phyloP scores from a whole-genome alignment of 306 rosid species.

The Phaseolus lunatus region DNA sequence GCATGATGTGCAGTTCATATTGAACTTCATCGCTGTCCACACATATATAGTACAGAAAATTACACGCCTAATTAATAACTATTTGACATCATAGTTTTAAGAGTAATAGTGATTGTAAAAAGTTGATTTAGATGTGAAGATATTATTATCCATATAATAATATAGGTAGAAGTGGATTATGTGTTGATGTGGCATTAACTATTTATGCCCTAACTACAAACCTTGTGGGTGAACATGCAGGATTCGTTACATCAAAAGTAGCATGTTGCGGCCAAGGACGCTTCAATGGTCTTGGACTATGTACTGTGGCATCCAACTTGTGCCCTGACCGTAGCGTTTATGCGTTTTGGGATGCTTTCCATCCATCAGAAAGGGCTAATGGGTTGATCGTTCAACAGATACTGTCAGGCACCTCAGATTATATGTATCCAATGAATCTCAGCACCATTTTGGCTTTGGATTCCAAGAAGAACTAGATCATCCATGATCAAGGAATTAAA shows the following conservation, averaged over 20 bases:
- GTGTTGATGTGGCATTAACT: not conserved
- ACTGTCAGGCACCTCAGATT: conserved; percentile 55
- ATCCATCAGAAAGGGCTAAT: conserved; percentile 75
- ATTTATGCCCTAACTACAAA: not conserved
- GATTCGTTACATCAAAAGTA: conserved; percentile 67
- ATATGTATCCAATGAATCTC: conserved; percentile 88
- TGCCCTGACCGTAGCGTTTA: conserved; percentile 66
- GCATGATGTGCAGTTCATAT: too few species aligned
- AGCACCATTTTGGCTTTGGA: conserved; percentile 77
- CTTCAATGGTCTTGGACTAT: conserved; percentile 70
- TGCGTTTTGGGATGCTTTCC: conserved; percentile 90
- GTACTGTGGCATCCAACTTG: conserved; percentile 65
- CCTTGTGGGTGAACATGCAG: conserved; percentile 44
- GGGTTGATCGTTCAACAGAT: conserved; percentile 48
- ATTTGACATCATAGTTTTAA: too few species aligned
- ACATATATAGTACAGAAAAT: too few species aligned
- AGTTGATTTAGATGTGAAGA: too few species aligned
- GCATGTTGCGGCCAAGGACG: conserved; percentile 97
- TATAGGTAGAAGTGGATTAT: not conserved
- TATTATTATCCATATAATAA: too few species aligned
- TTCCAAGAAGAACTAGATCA: conserved; percentile 46
- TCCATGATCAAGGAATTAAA: not conserved
- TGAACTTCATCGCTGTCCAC: too few species aligned
- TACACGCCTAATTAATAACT: too few species aligned
- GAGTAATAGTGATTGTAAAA: too few species aligned